Conservation (phyloP, 1,284 basidiomycete genomes). For the Kwoniella shivajii region DNA sequence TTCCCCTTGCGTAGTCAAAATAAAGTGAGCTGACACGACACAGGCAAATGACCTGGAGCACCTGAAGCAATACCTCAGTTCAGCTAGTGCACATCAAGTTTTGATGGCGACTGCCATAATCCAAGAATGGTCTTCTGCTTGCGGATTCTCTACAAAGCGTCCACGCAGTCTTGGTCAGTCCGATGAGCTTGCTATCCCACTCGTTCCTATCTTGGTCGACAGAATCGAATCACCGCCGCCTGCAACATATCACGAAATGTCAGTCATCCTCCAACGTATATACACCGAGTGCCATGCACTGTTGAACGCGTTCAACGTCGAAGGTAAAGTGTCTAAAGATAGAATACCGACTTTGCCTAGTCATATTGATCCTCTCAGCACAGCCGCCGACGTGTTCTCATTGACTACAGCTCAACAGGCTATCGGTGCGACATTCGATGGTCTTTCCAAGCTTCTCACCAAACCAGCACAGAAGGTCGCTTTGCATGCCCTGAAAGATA, state of each 20-base stretch:
- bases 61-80: conserved; percentile 76
- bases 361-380: conserved; percentile 72
- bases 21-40: not conserved
- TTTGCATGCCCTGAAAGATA: conserved; percentile 73
- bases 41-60: conserved; percentile 58
- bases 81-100: conserved; percentile 87
- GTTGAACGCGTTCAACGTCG: conserved; percentile 74
- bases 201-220: conserved; percentile 67
- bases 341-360: conserved; percentile 77
- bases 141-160: conserved; percentile 3
- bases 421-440: conserved; percentile 70
- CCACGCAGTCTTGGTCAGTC: conserved; percentile 24
- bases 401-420: conserved; percentile 76
- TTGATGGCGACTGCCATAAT: conserved; percentile 80
- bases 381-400: conserved; percentile 70
- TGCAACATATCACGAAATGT: conserved; percentile 89
- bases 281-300: conserved; percentile 78
- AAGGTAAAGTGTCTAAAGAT: conserved; percentile 80
- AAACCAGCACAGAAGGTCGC: conserved; percentile 80
- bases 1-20: not conserved
- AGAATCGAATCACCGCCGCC: conserved; percentile 77
- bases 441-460: conserved; percentile 57
- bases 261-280: conserved; percentile 75
- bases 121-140: conserved; percentile 80
- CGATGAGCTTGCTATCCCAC: conserved; percentile 65